Conservation (phyloP, 495 filamentous ascomycete species). For the Aspergillus diversus region DNA sequence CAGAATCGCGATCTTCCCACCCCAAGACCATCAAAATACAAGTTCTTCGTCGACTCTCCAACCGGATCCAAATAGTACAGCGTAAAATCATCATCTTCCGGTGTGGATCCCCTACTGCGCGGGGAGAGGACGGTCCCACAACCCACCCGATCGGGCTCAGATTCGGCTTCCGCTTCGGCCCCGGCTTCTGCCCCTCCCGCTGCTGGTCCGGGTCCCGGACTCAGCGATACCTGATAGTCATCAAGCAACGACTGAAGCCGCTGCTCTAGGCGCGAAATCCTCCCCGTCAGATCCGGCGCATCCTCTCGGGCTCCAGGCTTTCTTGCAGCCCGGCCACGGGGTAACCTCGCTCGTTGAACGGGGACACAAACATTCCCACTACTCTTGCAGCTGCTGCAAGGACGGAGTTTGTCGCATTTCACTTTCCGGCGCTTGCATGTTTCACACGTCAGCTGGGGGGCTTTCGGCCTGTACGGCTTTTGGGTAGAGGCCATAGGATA, state of each 20-base stretch:
- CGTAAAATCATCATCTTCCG: neutral
- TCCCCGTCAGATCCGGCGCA: neutral
- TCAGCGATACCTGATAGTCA: too few species aligned
- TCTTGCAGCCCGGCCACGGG: conserved; percentile 48
- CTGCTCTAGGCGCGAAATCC: neutral
- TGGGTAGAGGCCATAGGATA: neutral
- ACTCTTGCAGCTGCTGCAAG: conserved; percentile 71
- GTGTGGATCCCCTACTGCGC: neutral
- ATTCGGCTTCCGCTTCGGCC: neutral
- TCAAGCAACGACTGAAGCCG: neutral
- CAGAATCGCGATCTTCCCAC: neutral
- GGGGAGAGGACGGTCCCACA: too few species aligned
- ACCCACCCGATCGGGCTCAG: neutral
- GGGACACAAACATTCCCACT: conserved; percentile 62
- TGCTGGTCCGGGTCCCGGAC: neutral
- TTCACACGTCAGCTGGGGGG: conserved; percentile 25
- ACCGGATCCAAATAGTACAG: conserved; percentile 19
- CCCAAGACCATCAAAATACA: neutral
- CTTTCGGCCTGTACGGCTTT: neutral
- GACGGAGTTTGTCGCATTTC: conserved; percentile 75
- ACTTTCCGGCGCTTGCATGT: conserved; percentile 75
- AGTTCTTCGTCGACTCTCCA: conserved; percentile 36
- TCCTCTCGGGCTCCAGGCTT: neutral
- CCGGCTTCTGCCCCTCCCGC: neutral
- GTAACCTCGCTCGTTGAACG: conserved; percentile 40